Base-by-base conservation (phyloP, 768 basidiomycete species). In the Trametes cingulata region DNA sequence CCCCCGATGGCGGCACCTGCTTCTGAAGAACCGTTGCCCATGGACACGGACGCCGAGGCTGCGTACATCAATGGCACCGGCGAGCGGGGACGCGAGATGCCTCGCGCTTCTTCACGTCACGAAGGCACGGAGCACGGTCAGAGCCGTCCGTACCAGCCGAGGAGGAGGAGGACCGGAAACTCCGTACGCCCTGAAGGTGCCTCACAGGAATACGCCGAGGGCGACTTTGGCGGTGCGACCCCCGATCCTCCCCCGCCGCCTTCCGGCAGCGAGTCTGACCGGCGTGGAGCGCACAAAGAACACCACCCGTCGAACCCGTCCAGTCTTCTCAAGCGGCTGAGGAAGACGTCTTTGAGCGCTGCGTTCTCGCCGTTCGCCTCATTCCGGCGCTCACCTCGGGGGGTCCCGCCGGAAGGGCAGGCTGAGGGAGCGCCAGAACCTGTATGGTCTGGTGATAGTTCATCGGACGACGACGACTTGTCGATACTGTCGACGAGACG, bases 21-120 rank as follows among this genome's bases (percentile, higher is more conserved):
- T 47, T 78, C 75, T 14, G 85, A 87, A 25, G 72, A 74, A 10
- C 86, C 89, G 10, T 71, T 91, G 36, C 83, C 91, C 9, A 78
- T 89, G 55, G 93, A 94, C 66, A 88, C 90, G 0, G 93, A 95
- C 68, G 84, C 84, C 0, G 93, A 94, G 72, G 78, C 77, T 5
- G 88, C 87, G 0, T 90, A 90, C 67, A 73, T 77, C 37, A 81
- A 80, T 52, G 81, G 41, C 1, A n/a, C 49, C 20, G 43, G 29
- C 14, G 41, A 46, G 14, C 45, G 46, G 12, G 15, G 27, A 20
- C 36, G 51, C 14, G 19, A 43, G 15, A n/a, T 19, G 10, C 17
- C 42, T 13, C 54, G 39, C 7, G 35, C 45, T 7, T 57, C 49
- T 24, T 51, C 60, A 1, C 49, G 39, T 2, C 58, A 37, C 10